These are phyloP conservation scores for Ophiostoma tasmaniense DNA, from an alignment of 2,329 filamentous ascomycete species.

Conservation along the genomic window DNA sequence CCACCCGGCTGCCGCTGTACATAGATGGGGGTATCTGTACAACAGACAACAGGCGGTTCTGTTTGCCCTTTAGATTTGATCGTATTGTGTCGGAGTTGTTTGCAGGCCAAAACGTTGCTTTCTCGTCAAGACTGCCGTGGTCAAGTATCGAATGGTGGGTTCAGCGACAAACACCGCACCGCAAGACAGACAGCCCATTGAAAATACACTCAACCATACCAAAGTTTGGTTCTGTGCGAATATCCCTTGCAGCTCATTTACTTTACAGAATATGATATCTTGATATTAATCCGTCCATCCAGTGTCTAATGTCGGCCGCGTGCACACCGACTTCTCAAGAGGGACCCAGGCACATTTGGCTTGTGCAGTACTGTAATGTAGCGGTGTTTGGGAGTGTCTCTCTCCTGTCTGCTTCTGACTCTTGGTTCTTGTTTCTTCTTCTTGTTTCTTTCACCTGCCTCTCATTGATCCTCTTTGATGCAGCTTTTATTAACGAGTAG, in stretches of 20 bases:
- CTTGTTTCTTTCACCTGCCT: not conserved
- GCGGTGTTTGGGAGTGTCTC: constrained; percentile 9
- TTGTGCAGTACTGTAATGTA: not conserved
- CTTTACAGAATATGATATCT: not conserved
- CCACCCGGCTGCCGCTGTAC: not conserved
- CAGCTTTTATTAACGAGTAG: constrained; percentile 10
- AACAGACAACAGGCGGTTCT: not conserved
- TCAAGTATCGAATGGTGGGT: not conserved
- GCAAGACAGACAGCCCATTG: not conserved
- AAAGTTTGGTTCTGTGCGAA: not conserved
- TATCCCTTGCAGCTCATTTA: not conserved
- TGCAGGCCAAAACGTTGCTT: not conserved
- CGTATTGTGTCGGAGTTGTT: not conserved
- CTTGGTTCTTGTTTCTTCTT: not conserved
- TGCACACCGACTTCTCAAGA: constrained; percentile 14
- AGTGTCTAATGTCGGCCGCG: not conserved
- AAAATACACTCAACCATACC: not conserved
- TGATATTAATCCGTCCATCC: not conserved
- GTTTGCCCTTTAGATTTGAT: not conserved
- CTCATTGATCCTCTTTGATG: not conserved
- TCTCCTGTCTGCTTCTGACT: not conserved
- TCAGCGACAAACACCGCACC: not conserved
- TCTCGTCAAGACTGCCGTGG: not conserved
- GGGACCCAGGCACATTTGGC: not conserved
- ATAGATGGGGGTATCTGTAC: not conserved